A percentile compares a stretch with the other conserved stretches of the same genome.
Conservation (phyloP, 257 asterid species). For the Przewalskia tangutica region DNA sequence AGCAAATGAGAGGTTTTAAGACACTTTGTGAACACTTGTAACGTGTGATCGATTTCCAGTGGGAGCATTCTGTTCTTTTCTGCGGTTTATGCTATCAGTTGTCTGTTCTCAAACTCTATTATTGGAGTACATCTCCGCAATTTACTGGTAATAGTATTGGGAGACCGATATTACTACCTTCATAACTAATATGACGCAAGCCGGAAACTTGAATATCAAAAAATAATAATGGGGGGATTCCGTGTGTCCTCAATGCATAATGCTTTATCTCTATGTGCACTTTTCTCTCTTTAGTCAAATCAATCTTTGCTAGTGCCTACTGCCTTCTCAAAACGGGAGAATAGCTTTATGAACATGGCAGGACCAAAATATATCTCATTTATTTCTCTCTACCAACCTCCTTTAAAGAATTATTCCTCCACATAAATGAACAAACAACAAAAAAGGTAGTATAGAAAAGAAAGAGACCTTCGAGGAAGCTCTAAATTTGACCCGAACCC, state of each 20-base stretch:
- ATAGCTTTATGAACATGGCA: conserved; percentile 1
- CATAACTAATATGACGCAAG: no score
- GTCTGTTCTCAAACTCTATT: no score
- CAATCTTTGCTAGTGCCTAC: background rate
- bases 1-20: no score
- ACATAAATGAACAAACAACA: background rate
- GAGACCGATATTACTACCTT: no score
- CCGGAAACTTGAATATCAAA: no score
- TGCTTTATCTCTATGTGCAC: background rate
- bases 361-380: background rate
- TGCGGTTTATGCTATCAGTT: no score
- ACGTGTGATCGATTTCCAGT: no score
- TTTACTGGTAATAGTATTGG: no score
- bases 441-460: background rate
- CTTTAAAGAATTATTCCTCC: background rate
- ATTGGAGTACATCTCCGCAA: no score
- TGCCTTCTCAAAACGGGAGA: conserved; percentile 12
- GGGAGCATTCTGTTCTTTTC: no score
- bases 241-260: conserved; percentile 3
- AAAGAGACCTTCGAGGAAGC: background rate
- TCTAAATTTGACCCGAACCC: background rate
- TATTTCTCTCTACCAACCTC: conserved; percentile 5
- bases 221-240: conserved; percentile 6
- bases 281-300: conserved; percentile 16
- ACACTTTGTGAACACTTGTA: no score